phyloP scores from a whole-genome alignment of 257 asterid species.

The Solanum lycopersicoides region DNA sequence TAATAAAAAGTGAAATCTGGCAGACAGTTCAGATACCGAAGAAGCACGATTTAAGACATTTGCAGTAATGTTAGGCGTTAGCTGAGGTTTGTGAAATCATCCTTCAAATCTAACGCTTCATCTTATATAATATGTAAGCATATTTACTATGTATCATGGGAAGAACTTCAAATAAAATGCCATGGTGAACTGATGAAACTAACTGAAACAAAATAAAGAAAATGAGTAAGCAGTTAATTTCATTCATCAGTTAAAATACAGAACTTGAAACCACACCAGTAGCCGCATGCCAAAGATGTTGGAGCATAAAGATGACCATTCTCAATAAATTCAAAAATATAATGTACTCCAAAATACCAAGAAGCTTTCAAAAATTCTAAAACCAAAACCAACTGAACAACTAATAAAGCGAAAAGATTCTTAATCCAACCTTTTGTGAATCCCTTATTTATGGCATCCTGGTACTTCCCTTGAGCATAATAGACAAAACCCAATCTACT shows the following conservation, averaged over 20 bases:
- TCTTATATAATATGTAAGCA: neutral
- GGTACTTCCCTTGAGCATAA: slow-evolving; percentile 74
- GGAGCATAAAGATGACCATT: neutral
- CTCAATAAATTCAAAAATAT: neutral
- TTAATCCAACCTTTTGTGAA: slow-evolving; percentile 48
- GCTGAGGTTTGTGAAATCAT: neutral
- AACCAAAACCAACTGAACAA: neutral
- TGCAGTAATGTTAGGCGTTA: neutral
- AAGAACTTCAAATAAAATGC: neutral
- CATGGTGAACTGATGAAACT: neutral
- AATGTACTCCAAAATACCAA: neutral
- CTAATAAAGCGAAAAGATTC: neutral
- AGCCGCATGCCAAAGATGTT: neutral
- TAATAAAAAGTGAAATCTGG: neutral
- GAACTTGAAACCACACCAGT: neutral
- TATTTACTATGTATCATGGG: neutral
- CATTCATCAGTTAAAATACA: neutral
- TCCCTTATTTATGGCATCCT: slow-evolving; percentile 79
- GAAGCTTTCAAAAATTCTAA: neutral
- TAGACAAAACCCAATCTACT: slow-evolving; percentile 87
- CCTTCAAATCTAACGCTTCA: neutral
- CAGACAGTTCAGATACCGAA: neutral
- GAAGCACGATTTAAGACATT: neutral
- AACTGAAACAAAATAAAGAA: neutral
- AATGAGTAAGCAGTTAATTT: neutral